Conservation (phyloP, 2,329 filamentous ascomycete species). For the Emergomyces pasteurianus region DNA sequence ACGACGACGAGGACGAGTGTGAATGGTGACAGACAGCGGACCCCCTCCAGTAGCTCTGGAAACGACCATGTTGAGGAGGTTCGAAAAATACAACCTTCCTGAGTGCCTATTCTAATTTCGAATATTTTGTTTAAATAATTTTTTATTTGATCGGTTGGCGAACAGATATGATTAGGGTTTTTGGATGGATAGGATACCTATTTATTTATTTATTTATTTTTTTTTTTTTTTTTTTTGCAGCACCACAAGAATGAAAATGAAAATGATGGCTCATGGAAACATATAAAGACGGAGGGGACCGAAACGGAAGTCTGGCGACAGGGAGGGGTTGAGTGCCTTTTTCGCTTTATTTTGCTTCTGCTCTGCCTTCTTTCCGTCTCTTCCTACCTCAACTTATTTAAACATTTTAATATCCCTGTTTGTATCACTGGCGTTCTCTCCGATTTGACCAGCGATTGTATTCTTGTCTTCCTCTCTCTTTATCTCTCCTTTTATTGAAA, state of each 20-base stretch:
- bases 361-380: not conserved
- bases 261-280: not conserved
- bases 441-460: not conserved
- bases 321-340: too few relatives aligned
- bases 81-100: conserved; percentile 23
- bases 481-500: not conserved
- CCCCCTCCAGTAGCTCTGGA: conserved; percentile 15
- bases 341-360: not conserved
- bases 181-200: not conserved
- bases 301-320: not conserved
- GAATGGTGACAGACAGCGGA: conserved; percentile 12
- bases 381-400: not conserved
- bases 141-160: not conserved
- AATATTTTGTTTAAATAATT: not conserved
- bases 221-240: not conserved
- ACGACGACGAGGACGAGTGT: conserved; percentile 4
- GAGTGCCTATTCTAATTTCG: conserved; percentile 7
- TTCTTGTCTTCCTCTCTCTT: not conserved
- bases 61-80: conserved; percentile 13
- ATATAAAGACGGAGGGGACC: not conserved
- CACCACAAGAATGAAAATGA: not conserved
- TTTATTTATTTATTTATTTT: not conserved
- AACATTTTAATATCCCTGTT: not conserved
- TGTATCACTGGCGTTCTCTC: not conserved
- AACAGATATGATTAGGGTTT: not conserved